Conservation (phyloP, 805 yeast species). For the Torulaspora indica region DNA sequence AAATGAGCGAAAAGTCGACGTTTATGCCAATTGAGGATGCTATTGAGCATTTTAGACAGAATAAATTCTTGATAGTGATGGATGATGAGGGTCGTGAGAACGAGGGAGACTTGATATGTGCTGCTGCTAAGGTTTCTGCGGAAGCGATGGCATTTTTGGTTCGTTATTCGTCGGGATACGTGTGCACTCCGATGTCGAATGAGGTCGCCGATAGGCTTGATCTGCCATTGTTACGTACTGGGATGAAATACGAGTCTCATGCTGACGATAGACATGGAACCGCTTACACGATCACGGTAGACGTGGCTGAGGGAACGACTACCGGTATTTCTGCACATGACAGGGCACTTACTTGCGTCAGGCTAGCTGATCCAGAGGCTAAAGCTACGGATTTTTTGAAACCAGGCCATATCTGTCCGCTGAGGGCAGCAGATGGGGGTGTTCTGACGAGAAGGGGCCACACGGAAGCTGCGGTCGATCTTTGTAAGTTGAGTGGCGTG, state of each 20-base stretch:
- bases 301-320: conserved; percentile 80
- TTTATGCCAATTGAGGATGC: conserved; percentile 32
- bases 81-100: conserved; percentile 95
- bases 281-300: conserved; percentile 92
- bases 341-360: conserved; percentile 74
- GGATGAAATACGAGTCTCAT: conserved; percentile 29
- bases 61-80: conserved; percentile 82
- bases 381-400: conserved; percentile 65
- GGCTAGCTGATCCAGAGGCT: conserved; percentile 53
- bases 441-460: conserved; percentile 83
- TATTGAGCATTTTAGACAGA: conserved; percentile 31
- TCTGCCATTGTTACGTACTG: conserved; percentile 63
- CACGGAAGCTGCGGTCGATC: conserved; percentile 94
- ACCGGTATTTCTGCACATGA: conserved; percentile 97
- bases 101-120: conserved; percentile 93
- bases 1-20: conserved; percentile 2
- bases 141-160: conserved; percentile 93
- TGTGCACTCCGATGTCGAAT: conserved; percentile 82
- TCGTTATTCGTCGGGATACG: conserved; percentile 81
- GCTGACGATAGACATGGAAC: conserved; percentile 87
- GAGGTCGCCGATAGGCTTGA: conserved; percentile 75
- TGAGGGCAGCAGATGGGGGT: conserved; percentile 85
- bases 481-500: conserved; percentile 69
- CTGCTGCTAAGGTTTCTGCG: conserved; percentile 77
- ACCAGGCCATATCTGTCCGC: conserved; percentile 94